These are phyloP conservation scores for Colletotrichum sp. DNA, from an alignment of 2,329 filamentous ascomycete species.

Conservation along the genomic window DNA sequence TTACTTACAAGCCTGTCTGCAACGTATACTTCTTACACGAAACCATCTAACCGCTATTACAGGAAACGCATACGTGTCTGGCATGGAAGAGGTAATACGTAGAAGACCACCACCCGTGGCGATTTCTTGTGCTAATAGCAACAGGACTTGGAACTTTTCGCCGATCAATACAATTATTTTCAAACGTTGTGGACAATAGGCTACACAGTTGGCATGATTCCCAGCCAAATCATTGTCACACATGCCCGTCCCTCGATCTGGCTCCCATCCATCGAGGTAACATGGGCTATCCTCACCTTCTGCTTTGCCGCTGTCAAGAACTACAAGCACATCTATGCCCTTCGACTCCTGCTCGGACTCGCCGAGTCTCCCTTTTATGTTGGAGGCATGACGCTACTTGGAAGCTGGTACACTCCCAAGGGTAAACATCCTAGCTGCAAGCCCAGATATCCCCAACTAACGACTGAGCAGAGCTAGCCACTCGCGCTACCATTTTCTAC, in stretches of 20 bases:
- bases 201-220: not conserved
- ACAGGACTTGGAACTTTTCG: not conserved
- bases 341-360: not conserved
- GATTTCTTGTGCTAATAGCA: not conserved
- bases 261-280: not conserved
- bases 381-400: not conserved
- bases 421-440: not conserved
- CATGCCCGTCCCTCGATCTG: not conserved
- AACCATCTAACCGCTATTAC: rapidly evolving
- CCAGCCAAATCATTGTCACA: not conserved
- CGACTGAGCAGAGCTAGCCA: not conserved
- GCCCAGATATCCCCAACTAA: not conserved
- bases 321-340: not conserved
- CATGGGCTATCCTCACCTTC: not conserved
- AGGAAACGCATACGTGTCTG: not conserved
- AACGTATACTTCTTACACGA: rapidly evolving
- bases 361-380: not conserved
- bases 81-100: not conserved
- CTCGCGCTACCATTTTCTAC: not conserved
- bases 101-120: rapidly evolving
- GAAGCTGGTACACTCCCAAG: not conserved
- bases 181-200: not conserved
- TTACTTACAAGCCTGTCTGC: not conserved
- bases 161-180: not conserved
- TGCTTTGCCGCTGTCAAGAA: not conserved